Evolutionary conservation across 305 asterid genomes (phyloP).

Genomic region (Fraxinus greggii): DNA sequence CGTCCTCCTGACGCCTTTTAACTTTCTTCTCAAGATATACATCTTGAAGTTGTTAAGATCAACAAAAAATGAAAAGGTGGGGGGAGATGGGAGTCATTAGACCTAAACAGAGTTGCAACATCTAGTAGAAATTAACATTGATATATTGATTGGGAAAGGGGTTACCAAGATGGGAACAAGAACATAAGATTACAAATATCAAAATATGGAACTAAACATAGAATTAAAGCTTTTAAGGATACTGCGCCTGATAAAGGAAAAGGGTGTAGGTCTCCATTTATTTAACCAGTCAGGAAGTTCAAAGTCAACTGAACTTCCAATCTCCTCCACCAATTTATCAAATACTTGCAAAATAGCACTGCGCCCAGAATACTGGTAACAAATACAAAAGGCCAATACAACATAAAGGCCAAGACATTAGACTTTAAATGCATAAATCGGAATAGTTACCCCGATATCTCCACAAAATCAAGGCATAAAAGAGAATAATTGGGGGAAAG

Average conservation of each 20-base stretch:
- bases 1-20: constrained; percentile 78
- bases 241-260: constrained; percentile 79
- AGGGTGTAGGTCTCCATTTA: constrained; percentile 60
- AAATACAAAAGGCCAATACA: constrained; percentile 6
- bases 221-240: constrained; percentile 45
- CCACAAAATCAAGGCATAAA: not conserved
- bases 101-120: not conserved
- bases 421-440: not conserved
- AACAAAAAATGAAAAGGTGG: constrained; percentile 24
- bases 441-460: not conserved
- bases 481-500: not conserved
- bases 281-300: constrained; percentile 80
- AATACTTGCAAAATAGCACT: constrained; percentile 59
- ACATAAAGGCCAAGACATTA: constrained; percentile 6
- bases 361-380: constrained; percentile 41
- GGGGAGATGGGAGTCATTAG: not conserved
- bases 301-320: constrained; percentile 81
- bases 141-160: not conserved
- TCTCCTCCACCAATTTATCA: constrained; percentile 56
- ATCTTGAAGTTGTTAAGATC: constrained; percentile 56
- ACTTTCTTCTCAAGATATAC: constrained; percentile 75
- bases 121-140: not conserved
- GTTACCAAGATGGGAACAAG: not conserved
- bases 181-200: constrained; percentile 4
- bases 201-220: not conserved